Evolutionary conservation across 2,329 filamentous ascomycete species (phyloP), one percentile per base, ranked within the genome.

Genomic region (Xylaria sp.): DNA sequence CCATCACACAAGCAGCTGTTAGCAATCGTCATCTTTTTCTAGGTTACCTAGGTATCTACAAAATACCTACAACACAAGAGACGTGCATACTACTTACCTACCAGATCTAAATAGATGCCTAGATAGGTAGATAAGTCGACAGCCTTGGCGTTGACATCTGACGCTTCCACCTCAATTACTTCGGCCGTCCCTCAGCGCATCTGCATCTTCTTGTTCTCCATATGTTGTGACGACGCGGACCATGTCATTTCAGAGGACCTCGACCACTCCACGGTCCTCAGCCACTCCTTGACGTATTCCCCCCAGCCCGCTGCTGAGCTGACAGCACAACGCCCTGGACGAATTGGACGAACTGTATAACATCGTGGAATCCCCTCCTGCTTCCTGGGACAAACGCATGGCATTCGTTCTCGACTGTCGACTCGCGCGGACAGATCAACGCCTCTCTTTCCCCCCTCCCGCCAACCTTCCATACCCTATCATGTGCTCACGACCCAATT

Each of bases 401-500:
- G 53, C 53, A 39, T 29, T 27, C 20, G 15, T 15, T n/a, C 20
- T 13, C 15, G 13, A 22, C 38, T 36, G 3, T 51, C 38, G 31
- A 33, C 25, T 20, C 44, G 33, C 27, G n/a, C 36, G 13, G 9
- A 31, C 44, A 17, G 17, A 53, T 31, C 31, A 38, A 22, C 50
- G 36, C 39, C 38, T 44, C 39, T 51, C 36, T n/a, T 54, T 25
- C 22, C 9, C 31, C 10, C 11, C 22, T 27, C 6, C n/a, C 17
- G 31, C 10, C 11, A 20, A 22, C 17, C 56, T 10, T 27, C 1
- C 9, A 5, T 11, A 22, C 13, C 38, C 4, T 25, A 56, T n/a
- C 55, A 68, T 68, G 66, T 63, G 17, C 49, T 17, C 36, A 36
- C 50, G 55, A 33, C 25, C 50, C 29, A 39, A 68, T 63, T 50